Conservation (phyloP, 73 alveolate genomes). For the Paramecium tetraurelia region DNA sequence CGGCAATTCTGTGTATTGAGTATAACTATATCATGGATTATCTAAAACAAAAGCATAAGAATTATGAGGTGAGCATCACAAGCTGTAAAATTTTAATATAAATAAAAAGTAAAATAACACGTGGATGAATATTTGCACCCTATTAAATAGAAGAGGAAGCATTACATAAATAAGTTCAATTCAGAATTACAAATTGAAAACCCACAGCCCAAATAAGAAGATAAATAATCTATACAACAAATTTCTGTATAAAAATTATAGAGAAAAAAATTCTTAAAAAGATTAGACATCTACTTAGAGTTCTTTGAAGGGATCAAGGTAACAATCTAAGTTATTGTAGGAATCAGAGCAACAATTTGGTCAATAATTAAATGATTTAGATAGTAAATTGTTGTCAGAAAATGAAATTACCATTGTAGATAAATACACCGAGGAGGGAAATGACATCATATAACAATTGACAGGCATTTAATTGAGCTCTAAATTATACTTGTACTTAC, state of each 20-base stretch:
- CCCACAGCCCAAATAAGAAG: not conserved
- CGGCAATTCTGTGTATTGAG: not conserved
- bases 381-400: not conserved
- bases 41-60: not conserved
- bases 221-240: not conserved
- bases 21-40: not conserved
- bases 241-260: not conserved
- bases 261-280: not conserved
- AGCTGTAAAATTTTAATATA: not conserved
- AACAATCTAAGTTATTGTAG: not conserved
- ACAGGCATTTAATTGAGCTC: not conserved
- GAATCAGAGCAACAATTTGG: not conserved
- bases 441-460: not conserved
- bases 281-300: not conserved
- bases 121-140: slow-evolving; percentile 4
- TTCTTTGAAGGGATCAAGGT: not conserved
- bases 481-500: not conserved
- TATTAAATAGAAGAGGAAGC: not conserved
- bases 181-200: not conserved
- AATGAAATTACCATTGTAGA: not conserved
- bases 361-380: not conserved
- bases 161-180: not conserved
- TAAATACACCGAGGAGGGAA: not conserved
- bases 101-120: not conserved
- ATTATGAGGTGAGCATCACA: not conserved